Evolutionary conservation across 2,329 filamentous ascomycete genomes (phyloP).

Genomic region (Cordyceps cicadae): DNA sequence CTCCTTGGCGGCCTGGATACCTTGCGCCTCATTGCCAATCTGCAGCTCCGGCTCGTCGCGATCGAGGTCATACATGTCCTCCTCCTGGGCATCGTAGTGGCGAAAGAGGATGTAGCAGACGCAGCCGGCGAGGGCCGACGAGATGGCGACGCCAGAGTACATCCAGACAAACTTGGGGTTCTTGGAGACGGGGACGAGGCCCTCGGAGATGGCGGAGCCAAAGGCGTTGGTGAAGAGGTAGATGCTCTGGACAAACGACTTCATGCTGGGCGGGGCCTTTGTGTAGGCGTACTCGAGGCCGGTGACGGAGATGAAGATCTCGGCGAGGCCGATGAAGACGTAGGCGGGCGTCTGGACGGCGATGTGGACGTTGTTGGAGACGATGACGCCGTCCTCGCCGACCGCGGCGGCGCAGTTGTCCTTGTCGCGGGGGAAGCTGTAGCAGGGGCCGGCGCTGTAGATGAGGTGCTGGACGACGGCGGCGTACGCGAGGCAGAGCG

Average conservation of each 20-base stretch:
- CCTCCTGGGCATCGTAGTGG: constrained; percentile 30
- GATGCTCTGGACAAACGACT: constrained; percentile 51
- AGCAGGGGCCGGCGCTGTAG: constrained; percentile 46
- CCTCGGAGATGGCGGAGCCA: constrained; percentile 51
- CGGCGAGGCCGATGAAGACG: constrained; percentile 48
- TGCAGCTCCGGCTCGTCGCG: constrained; percentile 24
- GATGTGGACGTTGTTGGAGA: constrained; percentile 42
- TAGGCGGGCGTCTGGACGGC: constrained; percentile 47
- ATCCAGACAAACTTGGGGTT: constrained; percentile 62
- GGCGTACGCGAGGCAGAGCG: constrained; percentile 49
- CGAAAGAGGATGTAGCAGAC: constrained; percentile 41
- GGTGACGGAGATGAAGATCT: constrained; percentile 59
- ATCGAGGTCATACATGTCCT: constrained; percentile 31
- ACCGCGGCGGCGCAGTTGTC: constrained; percentile 26
- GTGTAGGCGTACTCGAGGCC: constrained; percentile 66
- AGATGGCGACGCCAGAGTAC: constrained; percentile 49
- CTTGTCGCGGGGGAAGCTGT: constrained; percentile 30
- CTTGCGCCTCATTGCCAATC: constrained; percentile 3
- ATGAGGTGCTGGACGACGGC: constrained; percentile 53
- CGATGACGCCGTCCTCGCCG: constrained; percentile 21
- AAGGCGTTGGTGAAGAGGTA: constrained; percentile 53
- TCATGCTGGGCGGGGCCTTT: constrained; percentile 63
- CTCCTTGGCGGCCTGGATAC: constrained; percentile 3
- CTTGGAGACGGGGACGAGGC: constrained; percentile 49
- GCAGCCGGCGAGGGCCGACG: constrained; percentile 38